These are phyloP conservation scores for Podila epigama DNA, from an alignment of 192 early-diverging fungal genomes.

Conservation along the genomic window DNA sequence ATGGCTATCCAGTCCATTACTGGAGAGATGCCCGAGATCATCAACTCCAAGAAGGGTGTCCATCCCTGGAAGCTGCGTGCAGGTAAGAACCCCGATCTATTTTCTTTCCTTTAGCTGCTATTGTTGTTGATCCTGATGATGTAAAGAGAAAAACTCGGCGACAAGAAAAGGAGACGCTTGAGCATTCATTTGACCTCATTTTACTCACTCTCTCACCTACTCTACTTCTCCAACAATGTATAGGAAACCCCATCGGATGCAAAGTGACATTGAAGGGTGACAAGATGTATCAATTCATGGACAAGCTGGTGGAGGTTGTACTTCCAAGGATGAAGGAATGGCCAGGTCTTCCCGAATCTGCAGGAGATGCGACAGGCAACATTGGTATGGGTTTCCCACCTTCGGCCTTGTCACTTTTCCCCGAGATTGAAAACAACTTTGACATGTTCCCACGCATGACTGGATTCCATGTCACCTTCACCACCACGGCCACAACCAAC, in stretches of 20 bases:
- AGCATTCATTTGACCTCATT: neutral
- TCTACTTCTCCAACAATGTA: neutral
- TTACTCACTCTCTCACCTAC: neutral
- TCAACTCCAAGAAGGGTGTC: slow-evolving; percentile 82
- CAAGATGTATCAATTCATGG: slow-evolving; percentile 93
- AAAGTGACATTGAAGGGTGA: slow-evolving; percentile 83
- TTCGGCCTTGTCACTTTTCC: slow-evolving; percentile 89
- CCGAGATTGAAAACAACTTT: slow-evolving; percentile 96
- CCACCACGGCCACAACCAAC: slow-evolving; percentile 83
- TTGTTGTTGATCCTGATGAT: no score
- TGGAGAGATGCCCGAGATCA: slow-evolving; percentile 78
- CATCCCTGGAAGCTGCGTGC: slow-evolving; percentile 89
- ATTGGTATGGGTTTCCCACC: slow-evolving; percentile 86
- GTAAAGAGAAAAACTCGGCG: neutral
- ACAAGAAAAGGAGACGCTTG: neutral
- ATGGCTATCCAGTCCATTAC: slow-evolving; percentile 93
- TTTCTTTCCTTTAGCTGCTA: neutral
- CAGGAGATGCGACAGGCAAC: slow-evolving; percentile 85
- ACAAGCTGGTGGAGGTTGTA: slow-evolving; percentile 93
- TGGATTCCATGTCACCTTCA: slow-evolving; percentile 86
- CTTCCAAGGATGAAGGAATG: slow-evolving; percentile 94
- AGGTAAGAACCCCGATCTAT: slow-evolving; percentile 39
- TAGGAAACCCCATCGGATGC: slow-evolving; percentile 87
- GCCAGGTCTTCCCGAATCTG: slow-evolving; percentile 72
- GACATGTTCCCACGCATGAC: slow-evolving; percentile 92